phyloP scores from a whole-genome alignment of 805 yeast genomes.

The Debaryomyces hansenii region DNA sequence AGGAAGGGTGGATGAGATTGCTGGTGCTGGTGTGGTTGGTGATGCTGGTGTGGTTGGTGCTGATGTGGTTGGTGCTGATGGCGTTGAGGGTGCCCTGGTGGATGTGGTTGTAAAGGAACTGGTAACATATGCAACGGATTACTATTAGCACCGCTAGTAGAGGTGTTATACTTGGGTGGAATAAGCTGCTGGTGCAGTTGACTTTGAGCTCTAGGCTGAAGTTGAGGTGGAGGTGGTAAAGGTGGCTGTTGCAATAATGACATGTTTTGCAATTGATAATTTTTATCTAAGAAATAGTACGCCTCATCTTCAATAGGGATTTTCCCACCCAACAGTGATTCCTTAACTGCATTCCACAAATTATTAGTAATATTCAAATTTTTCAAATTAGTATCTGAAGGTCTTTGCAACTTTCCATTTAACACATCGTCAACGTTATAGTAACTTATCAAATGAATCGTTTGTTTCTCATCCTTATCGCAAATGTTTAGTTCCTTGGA shows the following conservation, averaged over 20 bases:
- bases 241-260: constrained; percentile 18
- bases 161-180: constrained; percentile 1
- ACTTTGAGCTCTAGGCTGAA: constrained; percentile 8
- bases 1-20: constrained; percentile 2
- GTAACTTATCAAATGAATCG: constrained; percentile 76
- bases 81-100: constrained; percentile 2
- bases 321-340: constrained; percentile 60
- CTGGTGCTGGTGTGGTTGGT: constrained; percentile 4
- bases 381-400: constrained; percentile 55
- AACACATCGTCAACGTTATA: constrained; percentile 75
- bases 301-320: constrained; percentile 51
- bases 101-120: constrained; percentile 7
- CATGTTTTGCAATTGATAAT: constrained; percentile 44
- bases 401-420: constrained; percentile 54
- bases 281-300: constrained; percentile 46
- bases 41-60: constrained; percentile 3
- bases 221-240: constrained; percentile 7
- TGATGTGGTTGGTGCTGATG: constrained; percentile 8
- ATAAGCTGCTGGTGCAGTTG: constrained; percentile 10
- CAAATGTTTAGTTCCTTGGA: constrained; percentile 26
- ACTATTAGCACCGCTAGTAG: neutral
- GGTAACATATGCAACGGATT: constrained; percentile 9
- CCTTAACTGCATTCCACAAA: constrained; percentile 57
- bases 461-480: constrained; percentile 33
- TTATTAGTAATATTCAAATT: constrained; percentile 47